Evolutionary conservation across 305 asterid species (phyloP).

Genomic region (Fraxinus paxiana): DNA sequence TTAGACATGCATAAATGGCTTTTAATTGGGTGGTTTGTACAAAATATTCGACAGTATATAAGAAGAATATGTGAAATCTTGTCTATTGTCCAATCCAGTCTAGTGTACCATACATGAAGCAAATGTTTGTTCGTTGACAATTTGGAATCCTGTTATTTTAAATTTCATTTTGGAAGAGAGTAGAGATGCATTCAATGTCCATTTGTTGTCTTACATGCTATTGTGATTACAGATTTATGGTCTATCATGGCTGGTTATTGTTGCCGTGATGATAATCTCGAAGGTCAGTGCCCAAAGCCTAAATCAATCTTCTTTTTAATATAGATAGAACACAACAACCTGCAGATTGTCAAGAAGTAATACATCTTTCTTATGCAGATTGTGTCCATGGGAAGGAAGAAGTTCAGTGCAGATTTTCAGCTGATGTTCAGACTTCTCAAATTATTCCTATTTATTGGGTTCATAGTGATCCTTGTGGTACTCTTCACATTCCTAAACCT

Average conservation of each 20-base stretch:
- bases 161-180: background rate
- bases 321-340: background rate
- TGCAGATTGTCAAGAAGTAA: background rate
- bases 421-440: conserved; percentile 90
- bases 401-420: conserved; percentile 92
- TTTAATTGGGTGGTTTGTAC: background rate
- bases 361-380: conserved; percentile 44
- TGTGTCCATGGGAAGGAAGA: conserved; percentile 90
- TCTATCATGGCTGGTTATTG: conserved; percentile 85
- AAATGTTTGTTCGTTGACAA: background rate
- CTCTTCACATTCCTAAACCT: conserved; percentile 64
- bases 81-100: background rate
- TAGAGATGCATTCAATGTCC: background rate
- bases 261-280: conserved; percentile 64
- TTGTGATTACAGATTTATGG: conserved; percentile 63
- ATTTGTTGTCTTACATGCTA: conserved; percentile 12
- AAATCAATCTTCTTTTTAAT: background rate
- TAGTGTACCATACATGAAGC: background rate
- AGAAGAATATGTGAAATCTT: background rate
- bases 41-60: background rate
- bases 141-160: background rate
- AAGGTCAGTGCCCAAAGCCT: conserved; percentile 44
- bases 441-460: conserved; percentile 63
- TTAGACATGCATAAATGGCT: background rate
- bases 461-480: conserved; percentile 46